Evolutionary conservation across 164 flowering plant genomes (phyloP).

Genomic region (Akebia trifoliata): DNA sequence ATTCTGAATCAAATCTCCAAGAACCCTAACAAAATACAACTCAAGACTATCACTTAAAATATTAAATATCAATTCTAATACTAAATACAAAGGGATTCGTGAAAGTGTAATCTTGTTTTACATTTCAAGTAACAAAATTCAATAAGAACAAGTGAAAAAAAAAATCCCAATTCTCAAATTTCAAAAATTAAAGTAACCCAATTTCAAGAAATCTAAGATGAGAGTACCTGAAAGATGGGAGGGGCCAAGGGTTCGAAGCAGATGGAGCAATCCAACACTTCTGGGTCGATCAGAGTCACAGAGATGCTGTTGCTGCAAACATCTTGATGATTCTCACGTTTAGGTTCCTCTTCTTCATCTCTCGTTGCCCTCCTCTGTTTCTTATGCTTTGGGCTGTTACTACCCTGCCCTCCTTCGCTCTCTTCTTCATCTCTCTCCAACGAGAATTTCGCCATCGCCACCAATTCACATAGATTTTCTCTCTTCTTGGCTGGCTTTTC

Average conservation of each 20-base stretch:
- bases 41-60: no score
- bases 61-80: no score
- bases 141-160: no score
- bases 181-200: no score
- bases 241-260: slow-evolving; percentile 49
- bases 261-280: slow-evolving; percentile 65
- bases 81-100: no score
- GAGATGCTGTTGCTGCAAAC: slow-evolving; percentile 23
- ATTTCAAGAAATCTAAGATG: background rate
- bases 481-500: no score
- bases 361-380: background rate
- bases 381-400: slow-evolving; percentile 10
- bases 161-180: no score
- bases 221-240: slow-evolving; percentile 63
- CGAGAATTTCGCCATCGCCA: slow-evolving; percentile 49
- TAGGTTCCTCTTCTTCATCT: slow-evolving; percentile 11
- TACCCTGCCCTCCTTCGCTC: slow-evolving; percentile 30
- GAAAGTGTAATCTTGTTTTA: no score
- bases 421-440: slow-evolving; percentile 30
- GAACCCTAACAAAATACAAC: no score
- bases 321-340: background rate
- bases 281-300: slow-evolving; percentile 45
- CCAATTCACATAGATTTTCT: no score
- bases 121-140: no score
- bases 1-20: no score